Evolutionary conservation across 2,329 filamentous ascomycete species (phyloP).

Genomic region (Bretziella fagacearum): DNA sequence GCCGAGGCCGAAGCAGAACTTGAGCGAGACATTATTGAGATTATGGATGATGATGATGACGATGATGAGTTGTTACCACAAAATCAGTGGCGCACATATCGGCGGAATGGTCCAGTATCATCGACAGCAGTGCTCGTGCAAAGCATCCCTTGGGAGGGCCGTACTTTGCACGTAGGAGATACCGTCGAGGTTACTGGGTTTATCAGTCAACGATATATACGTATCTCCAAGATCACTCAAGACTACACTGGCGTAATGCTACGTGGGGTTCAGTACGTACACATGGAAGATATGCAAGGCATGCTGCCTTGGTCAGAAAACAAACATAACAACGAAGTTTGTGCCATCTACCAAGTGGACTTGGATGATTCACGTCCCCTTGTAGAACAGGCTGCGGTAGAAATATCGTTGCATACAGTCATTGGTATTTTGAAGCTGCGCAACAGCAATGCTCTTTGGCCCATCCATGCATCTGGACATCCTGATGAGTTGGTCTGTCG

Average conservation of each 20-base stretch:
- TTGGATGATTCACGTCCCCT: slow-evolving; percentile 21
- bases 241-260: slow-evolving; percentile 17
- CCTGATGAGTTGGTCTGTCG: slow-evolving; percentile 32
- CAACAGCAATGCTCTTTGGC: slow-evolving; percentile 38
- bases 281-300: slow-evolving; percentile 22
- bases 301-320: slow-evolving; percentile 20
- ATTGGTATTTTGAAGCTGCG: slow-evolving; percentile 27
- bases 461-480: slow-evolving; percentile 21
- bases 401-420: slow-evolving; percentile 26
- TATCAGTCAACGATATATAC: slow-evolving; percentile 13
- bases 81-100: background rate
- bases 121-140: background rate
- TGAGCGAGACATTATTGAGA: slow-evolving; percentile 21
- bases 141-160: background rate
- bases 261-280: slow-evolving; percentile 25
- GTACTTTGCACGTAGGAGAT: background rate
- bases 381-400: slow-evolving; percentile 25
- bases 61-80: background rate
- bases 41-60: slow-evolving; percentile 19
- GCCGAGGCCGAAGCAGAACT: slow-evolving; percentile 12
- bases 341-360: slow-evolving; percentile 26
- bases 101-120: slow-evolving; percentile 5
- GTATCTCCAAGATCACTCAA: slow-evolving; percentile 26
- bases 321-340: slow-evolving; percentile 27
- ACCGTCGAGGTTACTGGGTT: slow-evolving; percentile 12